A percentile compares a stretch with the other conserved stretches of the same genome.
Conservation (phyloP, 2,329 filamentous ascomycete genomes). For the Pyrenochaeta sp. region DNA sequence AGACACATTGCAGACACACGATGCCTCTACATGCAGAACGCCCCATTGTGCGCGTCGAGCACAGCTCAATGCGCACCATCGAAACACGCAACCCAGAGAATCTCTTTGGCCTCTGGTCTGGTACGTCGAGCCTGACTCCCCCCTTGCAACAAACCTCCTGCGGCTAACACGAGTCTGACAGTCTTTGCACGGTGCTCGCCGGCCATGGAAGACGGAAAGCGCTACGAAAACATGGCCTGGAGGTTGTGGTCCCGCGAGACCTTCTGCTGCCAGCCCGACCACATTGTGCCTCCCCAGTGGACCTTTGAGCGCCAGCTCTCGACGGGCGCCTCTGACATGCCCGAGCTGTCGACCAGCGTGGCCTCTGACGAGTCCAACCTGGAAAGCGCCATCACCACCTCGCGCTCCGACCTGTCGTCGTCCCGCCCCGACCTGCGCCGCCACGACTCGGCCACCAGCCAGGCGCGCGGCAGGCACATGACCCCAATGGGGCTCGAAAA, state of each 20-base stretch:
- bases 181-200: slow-evolving; percentile 95
- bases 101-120: slow-evolving; percentile 96
- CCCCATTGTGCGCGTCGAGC: slow-evolving; percentile 90
- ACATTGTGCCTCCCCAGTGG: slow-evolving; percentile 47
- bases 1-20: slow-evolving; percentile 26
- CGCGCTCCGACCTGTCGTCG: slow-evolving; percentile 59
- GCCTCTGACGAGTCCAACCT: slow-evolving; percentile 54
- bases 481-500: slow-evolving; percentile 93
- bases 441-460: slow-evolving; percentile 74
- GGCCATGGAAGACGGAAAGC: slow-evolving; percentile 89
- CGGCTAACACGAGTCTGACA: slow-evolving; percentile 47
- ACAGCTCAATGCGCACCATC: slow-evolving; percentile 91
- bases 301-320: slow-evolving; percentile 42
- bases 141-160: slow-evolving; percentile 4
- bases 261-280: slow-evolving; percentile 79
- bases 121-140: slow-evolving; percentile 66
- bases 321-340: slow-evolving; percentile 41
- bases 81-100: slow-evolving; percentile 93
- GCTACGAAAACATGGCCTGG: slow-evolving; percentile 94
- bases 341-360: slow-evolving; percentile 58
- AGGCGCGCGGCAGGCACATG: slow-evolving; percentile 83
- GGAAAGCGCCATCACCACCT: slow-evolving; percentile 53
- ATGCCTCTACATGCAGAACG: slow-evolving; percentile 89
- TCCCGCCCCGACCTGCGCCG: slow-evolving; percentile 72
- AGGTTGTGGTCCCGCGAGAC: slow-evolving; percentile 93